These are phyloP conservation scores for Ambrosiella xylebori DNA, from an alignment of 2,329 filamentous ascomycete genomes.

Conservation along the genomic window DNA sequence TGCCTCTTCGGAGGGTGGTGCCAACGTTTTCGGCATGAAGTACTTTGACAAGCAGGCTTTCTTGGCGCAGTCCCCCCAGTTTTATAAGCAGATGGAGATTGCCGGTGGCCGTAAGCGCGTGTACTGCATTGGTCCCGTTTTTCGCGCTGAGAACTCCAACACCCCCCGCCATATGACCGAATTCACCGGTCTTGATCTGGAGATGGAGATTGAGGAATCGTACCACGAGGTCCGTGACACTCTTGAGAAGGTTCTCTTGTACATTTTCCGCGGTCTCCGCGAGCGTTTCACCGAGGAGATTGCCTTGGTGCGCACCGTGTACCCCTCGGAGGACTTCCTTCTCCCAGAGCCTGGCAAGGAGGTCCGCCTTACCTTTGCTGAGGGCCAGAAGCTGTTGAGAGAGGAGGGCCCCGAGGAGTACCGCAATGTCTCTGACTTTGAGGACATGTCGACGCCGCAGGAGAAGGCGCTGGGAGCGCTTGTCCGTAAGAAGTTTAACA, in stretches of 20 bases:
- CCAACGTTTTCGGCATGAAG: slow-evolving; percentile 74
- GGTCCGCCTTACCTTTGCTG: slow-evolving; percentile 58
- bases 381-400: slow-evolving; percentile 60
- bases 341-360: slow-evolving; percentile 59
- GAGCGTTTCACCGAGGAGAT: slow-evolving; percentile 53
- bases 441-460: slow-evolving; percentile 65
- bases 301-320: slow-evolving; percentile 52
- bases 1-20: slow-evolving; percentile 80
- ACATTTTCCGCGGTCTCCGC: slow-evolving; percentile 62
- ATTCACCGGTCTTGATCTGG: slow-evolving; percentile 77
- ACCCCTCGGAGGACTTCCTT: slow-evolving; percentile 62
- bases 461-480: slow-evolving; percentile 80
- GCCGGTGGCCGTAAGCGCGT: slow-evolving; percentile 62
- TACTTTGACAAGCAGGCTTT: slow-evolving; percentile 79
- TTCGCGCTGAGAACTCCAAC: slow-evolving; percentile 74
- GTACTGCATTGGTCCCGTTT: slow-evolving; percentile 64
- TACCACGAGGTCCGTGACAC: slow-evolving; percentile 60
- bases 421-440: slow-evolving; percentile 52
- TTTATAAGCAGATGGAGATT: slow-evolving; percentile 80
- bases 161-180: slow-evolving; percentile 75
- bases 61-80: slow-evolving; percentile 65
- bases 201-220: slow-evolving; percentile 70
- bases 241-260: slow-evolving; percentile 56
- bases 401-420: slow-evolving; percentile 53
- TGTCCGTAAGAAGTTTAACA: slow-evolving; percentile 74